Evolutionary conservation across 2,329 filamentous ascomycete genomes (phyloP), one percentile per base, ranked within the genome.

Genomic region (Botrytis galanthina): DNA sequence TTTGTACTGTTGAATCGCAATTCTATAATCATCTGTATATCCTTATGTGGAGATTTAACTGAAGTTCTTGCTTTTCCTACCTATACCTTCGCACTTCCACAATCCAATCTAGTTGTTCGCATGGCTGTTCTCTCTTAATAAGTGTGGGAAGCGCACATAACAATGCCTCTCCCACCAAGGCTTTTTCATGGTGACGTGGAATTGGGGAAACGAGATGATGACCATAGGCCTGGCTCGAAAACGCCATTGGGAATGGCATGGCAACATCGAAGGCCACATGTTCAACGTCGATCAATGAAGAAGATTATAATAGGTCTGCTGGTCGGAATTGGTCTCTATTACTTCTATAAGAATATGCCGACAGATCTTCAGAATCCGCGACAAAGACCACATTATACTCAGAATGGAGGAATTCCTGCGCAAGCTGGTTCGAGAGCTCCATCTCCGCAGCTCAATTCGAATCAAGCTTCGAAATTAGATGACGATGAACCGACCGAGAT

Each of bases 281-380:
- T 90, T 73, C 85, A 90, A 76, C 83, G 83, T 14, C 59, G 68
- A 66, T 39, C 59, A 26, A 75, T 89, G 70, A 87, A 87, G 79
- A 87, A 90, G 68, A 78, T 90, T 46, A 79, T 84, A 22, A 73
- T 88, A 8, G 84, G 83, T 51, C 70, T 87, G 7, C 72, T 87
- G 64, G 83, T 86, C 48, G 81, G 86, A 64, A 79, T 87, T 51
- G 79, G 87, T 42, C 74, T 93, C 35, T 92, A 91, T 80, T 82
- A 93, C 75, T 88, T 93, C 79, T 82, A 91, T 79, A 87, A 87
- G 77, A 88, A 91, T 80, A 87, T 92, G 72, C 90, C 90, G 14
- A 85, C 82, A 18, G 85, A 86, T 75, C 77, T 87, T 8, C 75
- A 79, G 10, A 75, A 75, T 69, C 79, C 76, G 70, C 69, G 79